phyloP scores from a whole-genome alignment of 2,329 filamentous ascomycete species.

The Penicillium sp. region DNA sequence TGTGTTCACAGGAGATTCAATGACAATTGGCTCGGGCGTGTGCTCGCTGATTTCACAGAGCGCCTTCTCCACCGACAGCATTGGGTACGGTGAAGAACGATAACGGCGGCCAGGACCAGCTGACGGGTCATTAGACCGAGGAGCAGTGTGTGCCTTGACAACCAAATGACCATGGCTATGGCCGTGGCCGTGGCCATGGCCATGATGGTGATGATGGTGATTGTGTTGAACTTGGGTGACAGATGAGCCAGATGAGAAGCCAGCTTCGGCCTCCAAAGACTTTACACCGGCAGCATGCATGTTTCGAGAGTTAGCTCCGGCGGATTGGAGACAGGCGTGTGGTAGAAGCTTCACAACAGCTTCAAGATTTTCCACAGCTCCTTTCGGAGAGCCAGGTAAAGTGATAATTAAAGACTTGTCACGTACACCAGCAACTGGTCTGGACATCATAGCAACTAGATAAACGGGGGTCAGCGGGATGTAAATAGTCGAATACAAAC shows the following conservation, averaged over 20 bases:
- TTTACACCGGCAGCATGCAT: conserved; percentile 78
- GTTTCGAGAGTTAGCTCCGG: conserved; percentile 74
- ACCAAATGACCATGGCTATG: conserved; percentile 62
- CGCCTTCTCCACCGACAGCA: conserved; percentile 83
- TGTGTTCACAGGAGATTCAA: conserved; percentile 61
- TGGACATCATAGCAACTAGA: conserved; percentile 90
- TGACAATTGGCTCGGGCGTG: conserved; percentile 62
- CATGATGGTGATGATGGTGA: conserved; percentile 37
- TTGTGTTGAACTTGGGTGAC: conserved; percentile 15
- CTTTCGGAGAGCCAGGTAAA: conserved; percentile 90
- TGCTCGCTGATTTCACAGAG: conserved; percentile 69
- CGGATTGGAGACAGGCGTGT: conserved; percentile 88
- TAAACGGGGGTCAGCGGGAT: conserved; percentile 21
- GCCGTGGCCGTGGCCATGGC: conserved; percentile 57
- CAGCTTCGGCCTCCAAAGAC: conserved; percentile 81
- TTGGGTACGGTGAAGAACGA: conserved; percentile 84
- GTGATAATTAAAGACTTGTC: conserved; percentile 81
- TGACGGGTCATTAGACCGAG: conserved; percentile 59
- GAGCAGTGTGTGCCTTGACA: conserved; percentile 71
- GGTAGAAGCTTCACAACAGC: conserved; percentile 85
- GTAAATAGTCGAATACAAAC: conserved; percentile 11
- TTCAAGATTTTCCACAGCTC: conserved; percentile 88
- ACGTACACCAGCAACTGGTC: conserved; percentile 84
- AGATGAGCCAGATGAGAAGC: conserved; percentile 45
- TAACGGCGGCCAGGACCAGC: conserved; percentile 67